Base-by-base conservation (phyloP, 176 grass and related monocot genomes). In the Oryza glaberrima region DNA sequence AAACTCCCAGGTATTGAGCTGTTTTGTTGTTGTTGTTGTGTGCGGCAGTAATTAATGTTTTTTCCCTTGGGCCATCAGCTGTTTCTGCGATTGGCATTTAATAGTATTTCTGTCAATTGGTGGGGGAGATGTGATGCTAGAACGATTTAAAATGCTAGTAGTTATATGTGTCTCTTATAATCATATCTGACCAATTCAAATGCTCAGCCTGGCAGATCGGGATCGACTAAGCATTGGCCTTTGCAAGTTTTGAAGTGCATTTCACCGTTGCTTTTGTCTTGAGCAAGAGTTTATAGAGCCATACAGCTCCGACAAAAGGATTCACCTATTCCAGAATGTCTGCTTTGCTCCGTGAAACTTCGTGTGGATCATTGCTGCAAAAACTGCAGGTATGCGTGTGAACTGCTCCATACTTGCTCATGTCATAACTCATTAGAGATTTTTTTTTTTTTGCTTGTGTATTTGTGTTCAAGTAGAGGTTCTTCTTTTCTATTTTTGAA, bases 331-430 rank as follows among this genome's bases (percentile, higher is more conserved):
- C 16, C 3, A 6, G 56, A 72, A 91, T 91, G 89, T 77, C 82
- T 61, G 16, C 25, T 70, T 52, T 58, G 69, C 48, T 60, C 6
- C 11, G 81, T 47, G 85, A 77, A 85, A 88, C 71, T n/a, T 85
- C 81, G 0, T 91, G 85, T 61, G 81, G 81, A 30, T 85, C 85
- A 46, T 88, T 91, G 70, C 85, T 91, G 16, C 85, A 91, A 60
- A 86, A 91, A 46, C 75, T 91, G 56, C 89, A 91, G 89, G 89
- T 72, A 40, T 1, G 0, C 35, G 54, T 41, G 35, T 43, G 72
- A 72, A 61, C 58, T 66, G 69, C 79, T 46, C 54, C 9, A 63
- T 80, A 32, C 26, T 74, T 56, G 51, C 7, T 54, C 13, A 28
- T 76, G 82, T 13, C 82, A 84, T 67, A 20, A 26, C 32, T 56